Conservation (phyloP, 75 land plant species). For the Pinus albicaulis region DNA sequence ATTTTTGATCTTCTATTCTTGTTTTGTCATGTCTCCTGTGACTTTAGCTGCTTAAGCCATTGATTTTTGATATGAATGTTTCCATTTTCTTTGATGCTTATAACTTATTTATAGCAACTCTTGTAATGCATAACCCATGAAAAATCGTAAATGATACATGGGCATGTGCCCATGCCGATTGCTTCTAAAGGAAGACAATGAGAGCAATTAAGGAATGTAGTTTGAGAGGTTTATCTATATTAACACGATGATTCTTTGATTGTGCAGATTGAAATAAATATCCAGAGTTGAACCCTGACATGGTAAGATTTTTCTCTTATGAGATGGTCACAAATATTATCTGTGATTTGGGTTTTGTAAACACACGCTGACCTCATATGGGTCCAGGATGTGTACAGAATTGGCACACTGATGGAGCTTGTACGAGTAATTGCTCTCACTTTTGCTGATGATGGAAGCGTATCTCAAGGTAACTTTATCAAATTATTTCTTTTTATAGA, state of each 20-base stretch:
- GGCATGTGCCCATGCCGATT: not conserved
- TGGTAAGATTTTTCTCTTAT: slow-evolving; percentile 48
- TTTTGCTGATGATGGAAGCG: slow-evolving; percentile 94
- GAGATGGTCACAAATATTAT: not conserved
- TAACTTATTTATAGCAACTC: not conserved
- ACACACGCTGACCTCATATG: slow-evolving; percentile 17
- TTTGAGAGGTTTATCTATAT: not conserved
- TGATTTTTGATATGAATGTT: not conserved
- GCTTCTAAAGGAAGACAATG: not conserved
- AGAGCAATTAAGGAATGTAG: not conserved
- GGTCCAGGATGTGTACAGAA: slow-evolving; percentile 93
- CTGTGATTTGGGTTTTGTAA: not conserved
- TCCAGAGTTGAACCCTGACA: slow-evolving; percentile 98
- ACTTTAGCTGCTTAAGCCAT: not conserved
- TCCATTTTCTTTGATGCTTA: not conserved
- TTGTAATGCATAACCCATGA: not conserved
- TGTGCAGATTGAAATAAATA: slow-evolving; percentile 78
- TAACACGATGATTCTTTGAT: not conserved
- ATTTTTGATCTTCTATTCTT: not conserved
- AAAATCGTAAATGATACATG: not conserved
- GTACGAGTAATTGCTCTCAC: slow-evolving; percentile 80
- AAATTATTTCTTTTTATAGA: not conserved
- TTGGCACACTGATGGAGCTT: slow-evolving; percentile 95
- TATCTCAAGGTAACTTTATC: slow-evolving; percentile 61
- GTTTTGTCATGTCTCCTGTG: not conserved